Conservation (phyloP, 441 rosid species). For the Lepidium campestre region DNA sequence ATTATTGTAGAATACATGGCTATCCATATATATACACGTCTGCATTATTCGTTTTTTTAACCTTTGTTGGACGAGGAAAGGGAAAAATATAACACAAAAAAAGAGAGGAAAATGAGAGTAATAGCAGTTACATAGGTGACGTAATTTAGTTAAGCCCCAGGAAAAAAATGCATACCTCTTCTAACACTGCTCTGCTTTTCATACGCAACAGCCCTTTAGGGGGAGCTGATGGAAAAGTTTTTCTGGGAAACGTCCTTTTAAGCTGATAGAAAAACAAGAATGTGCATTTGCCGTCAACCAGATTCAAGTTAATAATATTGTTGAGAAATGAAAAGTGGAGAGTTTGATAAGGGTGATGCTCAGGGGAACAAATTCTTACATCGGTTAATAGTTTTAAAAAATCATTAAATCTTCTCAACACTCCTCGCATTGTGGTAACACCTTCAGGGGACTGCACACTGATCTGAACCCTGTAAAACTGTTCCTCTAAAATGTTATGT, state of each 20-base stretch:
- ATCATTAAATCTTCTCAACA: constrained; percentile 93
- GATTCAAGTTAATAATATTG: not conserved
- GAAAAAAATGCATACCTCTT: constrained; percentile 61
- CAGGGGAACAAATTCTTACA: constrained; percentile 39
- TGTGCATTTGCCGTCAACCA: not conserved
- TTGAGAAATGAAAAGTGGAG: not conserved
- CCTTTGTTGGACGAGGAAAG: not conserved
- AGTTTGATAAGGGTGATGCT: not conserved
- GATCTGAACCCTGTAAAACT: constrained; percentile 99
- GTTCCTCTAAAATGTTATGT: constrained; percentile 63
- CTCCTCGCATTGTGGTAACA: constrained; percentile 57
- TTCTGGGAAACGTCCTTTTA: constrained; percentile 65
- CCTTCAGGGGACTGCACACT: constrained; percentile 95
- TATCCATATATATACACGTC: not conserved
- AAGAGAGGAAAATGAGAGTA: not conserved
- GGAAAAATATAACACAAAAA: not conserved
- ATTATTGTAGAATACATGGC: constrained; percentile 1
- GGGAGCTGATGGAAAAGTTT: constrained; percentile 78
- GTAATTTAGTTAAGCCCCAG: not conserved
- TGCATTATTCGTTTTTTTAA: not conserved
- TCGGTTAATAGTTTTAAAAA: constrained; percentile 77
- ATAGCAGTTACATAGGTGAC: constrained; percentile 3
- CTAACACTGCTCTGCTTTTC: constrained; percentile 79
- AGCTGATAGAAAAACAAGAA: constrained; percentile 48
- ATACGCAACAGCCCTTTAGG: constrained; percentile 81